phyloP scores from a whole-genome alignment of 306 rosid genomes.

The Quercus dentata region DNA sequence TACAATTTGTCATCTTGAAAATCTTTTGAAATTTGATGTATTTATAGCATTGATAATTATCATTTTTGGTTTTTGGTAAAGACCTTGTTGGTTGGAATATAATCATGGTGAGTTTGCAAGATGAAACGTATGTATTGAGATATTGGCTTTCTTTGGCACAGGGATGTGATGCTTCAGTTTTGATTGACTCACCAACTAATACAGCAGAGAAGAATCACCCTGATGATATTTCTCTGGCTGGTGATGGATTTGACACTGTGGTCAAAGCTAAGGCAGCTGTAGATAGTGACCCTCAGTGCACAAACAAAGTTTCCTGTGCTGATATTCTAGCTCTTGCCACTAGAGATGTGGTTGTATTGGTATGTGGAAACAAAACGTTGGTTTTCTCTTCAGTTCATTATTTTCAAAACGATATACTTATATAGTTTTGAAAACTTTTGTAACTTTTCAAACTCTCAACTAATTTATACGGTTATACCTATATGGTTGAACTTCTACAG shows the following conservation, averaged over 20 bases:
- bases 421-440: too few relatives aligned
- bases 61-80: too few relatives aligned
- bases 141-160: not conserved
- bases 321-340: conserved; percentile 45
- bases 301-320: conserved; percentile 42
- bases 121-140: not conserved
- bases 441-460: not conserved
- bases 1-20: too few relatives aligned
- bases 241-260: conserved; percentile 47
- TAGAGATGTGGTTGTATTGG: conserved; percentile 36
- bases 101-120: not conserved
- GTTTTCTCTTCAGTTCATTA: too few relatives aligned
- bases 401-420: not conserved
- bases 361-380: not conserved
- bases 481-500: not conserved
- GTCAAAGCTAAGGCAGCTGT: conserved; percentile 43
- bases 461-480: not conserved
- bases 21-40: too few relatives aligned
- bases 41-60: too few relatives aligned
- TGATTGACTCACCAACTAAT: conserved; percentile 18
- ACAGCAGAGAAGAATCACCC: conserved; percentile 45
- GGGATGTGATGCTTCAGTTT: conserved; percentile 44
- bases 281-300: conserved; percentile 29
- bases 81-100: too few relatives aligned
- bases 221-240: conserved; percentile 37